A percentile compares a stretch with the other conserved stretches of the same genome.
phyloP scores from a whole-genome alignment of 1,284 basidiomycete species.

The Bondarzewia mesenterica region DNA sequence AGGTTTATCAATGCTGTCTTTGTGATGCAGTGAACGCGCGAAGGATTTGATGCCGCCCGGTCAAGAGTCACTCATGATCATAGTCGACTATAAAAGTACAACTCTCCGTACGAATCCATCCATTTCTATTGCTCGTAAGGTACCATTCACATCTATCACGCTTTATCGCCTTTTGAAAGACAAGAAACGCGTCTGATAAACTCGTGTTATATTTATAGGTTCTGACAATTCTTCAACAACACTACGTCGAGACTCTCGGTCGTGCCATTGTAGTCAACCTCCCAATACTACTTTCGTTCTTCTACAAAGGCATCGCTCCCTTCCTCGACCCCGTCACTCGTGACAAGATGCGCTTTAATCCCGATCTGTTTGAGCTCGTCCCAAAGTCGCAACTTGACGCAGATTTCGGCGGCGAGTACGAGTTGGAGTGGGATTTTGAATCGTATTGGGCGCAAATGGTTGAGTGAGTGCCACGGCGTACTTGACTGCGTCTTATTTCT shows the following conservation, averaged over 20 bases:
- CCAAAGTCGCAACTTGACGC: conserved; percentile 72
- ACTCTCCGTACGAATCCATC: conserved; percentile 78
- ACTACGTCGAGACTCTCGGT: conserved; percentile 87
- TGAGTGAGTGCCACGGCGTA: conserved; percentile 33
- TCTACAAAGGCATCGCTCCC: conserved; percentile 82
- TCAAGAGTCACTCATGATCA: conserved; percentile 73
- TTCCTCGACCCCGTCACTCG: conserved; percentile 88
- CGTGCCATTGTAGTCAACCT: conserved; percentile 82
- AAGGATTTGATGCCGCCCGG: conserved; percentile 81
- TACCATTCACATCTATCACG: conserved; percentile 13
- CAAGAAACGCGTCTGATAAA: too few relatives aligned
- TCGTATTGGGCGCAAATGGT: conserved; percentile 77
- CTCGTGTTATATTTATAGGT: conserved; percentile 45
- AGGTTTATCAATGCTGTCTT: not conserved
- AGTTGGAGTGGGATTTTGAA: conserved; percentile 71
- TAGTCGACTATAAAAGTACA: conserved; percentile 79
- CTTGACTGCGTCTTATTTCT: not conserved
- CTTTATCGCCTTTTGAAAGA: too few relatives aligned
- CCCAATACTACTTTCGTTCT: conserved; percentile 72
- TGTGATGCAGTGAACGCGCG: conserved; percentile 59
- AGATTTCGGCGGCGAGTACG: conserved; percentile 75
- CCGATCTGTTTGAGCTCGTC: conserved; percentile 69
- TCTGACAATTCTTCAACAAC: conserved; percentile 80
- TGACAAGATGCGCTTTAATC: conserved; percentile 92
- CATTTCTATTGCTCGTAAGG: conserved; percentile 70